These are phyloP conservation scores for Botrytis elliptica DNA, from an alignment of 2,329 filamentous ascomycete genomes.

Conservation along the genomic window DNA sequence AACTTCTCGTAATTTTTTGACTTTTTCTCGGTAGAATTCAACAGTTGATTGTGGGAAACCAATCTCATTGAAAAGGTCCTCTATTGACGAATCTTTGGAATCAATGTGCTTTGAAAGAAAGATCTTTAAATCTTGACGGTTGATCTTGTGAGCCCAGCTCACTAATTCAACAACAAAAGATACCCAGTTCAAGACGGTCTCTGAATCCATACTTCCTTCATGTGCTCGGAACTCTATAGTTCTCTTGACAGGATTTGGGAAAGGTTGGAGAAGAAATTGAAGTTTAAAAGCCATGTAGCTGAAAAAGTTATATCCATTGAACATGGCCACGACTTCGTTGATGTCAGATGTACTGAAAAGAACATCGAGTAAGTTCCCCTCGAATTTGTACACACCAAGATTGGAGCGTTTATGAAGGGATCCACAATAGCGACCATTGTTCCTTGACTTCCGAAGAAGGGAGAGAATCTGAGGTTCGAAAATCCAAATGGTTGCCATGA, in stretches of 20 bases:
- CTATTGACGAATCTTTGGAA: not conserved
- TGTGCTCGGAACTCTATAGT: slow-evolving; percentile 33
- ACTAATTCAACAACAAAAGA: slow-evolving; percentile 3
- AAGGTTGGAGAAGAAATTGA: not conserved
- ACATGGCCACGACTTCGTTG: slow-evolving; percentile 1
- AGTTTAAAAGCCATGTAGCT: not conserved
- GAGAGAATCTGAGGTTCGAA: slow-evolving; percentile 35
- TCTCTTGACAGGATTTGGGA: not conserved
- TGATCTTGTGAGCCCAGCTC: slow-evolving; percentile 4
- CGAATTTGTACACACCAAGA: not conserved
- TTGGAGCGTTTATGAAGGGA: not conserved
- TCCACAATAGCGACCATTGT: not conserved
- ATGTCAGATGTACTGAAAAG: not conserved
- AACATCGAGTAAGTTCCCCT: not conserved
- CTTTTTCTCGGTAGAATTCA: not conserved
- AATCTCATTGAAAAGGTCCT: slow-evolving; percentile 7
- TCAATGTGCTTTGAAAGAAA: not conserved
- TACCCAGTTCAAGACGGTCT: slow-evolving; percentile 20
- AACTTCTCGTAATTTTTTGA: not conserved
- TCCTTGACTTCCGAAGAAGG: slow-evolving; percentile 28
- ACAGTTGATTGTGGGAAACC: not conserved
- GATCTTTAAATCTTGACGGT: not conserved
- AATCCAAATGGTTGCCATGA: slow-evolving; percentile 32
- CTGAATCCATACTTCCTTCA: slow-evolving; percentile 24
- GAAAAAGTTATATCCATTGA: not conserved